Evolutionary conservation across 2,329 filamentous ascomycete species (phyloP).

Genomic region (Aspergillus amoenus): DNA sequence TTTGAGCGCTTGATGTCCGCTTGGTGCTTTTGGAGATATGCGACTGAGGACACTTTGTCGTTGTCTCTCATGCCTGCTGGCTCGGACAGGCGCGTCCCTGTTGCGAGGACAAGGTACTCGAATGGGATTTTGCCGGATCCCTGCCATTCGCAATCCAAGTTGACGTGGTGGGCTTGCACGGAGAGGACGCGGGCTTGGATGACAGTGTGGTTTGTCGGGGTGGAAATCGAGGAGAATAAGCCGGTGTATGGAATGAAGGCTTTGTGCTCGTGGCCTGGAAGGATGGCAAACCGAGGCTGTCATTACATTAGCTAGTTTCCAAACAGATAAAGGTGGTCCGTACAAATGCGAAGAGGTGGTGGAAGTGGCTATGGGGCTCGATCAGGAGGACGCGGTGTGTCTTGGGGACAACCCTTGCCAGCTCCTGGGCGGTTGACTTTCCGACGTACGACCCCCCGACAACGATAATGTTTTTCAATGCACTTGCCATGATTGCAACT

Average conservation of each 20-base stretch:
- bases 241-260: slow-evolving; percentile 36
- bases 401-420: slow-evolving; percentile 32
- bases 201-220: slow-evolving; percentile 25
- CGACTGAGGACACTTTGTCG: slow-evolving; percentile 33
- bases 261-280: slow-evolving; percentile 38
- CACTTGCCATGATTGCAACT: slow-evolving; percentile 23
- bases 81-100: slow-evolving; percentile 33
- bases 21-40: slow-evolving; percentile 35
- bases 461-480: slow-evolving; percentile 37
- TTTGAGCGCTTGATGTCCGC: slow-evolving; percentile 27
- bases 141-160: slow-evolving; percentile 37
- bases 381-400: slow-evolving; percentile 37
- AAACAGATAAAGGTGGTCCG: slow-evolving; percentile 5
- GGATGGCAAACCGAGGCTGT: slow-evolving; percentile 35
- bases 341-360: slow-evolving; percentile 38
- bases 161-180: slow-evolving; percentile 26
- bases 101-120: slow-evolving; percentile 35
- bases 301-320: not conserved
- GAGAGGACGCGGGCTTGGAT: slow-evolving; percentile 35
- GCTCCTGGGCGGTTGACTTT: slow-evolving; percentile 35
- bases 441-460: slow-evolving; percentile 39
- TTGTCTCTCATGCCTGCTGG: slow-evolving; percentile 34
- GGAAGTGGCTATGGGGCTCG: slow-evolving; percentile 37
- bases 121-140: slow-evolving; percentile 31
- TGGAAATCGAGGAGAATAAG: slow-evolving; percentile 27